These are phyloP conservation scores for Citrus sp. DNA, from an alignment of 345 rosid species.

Conservation along the genomic window DNA sequence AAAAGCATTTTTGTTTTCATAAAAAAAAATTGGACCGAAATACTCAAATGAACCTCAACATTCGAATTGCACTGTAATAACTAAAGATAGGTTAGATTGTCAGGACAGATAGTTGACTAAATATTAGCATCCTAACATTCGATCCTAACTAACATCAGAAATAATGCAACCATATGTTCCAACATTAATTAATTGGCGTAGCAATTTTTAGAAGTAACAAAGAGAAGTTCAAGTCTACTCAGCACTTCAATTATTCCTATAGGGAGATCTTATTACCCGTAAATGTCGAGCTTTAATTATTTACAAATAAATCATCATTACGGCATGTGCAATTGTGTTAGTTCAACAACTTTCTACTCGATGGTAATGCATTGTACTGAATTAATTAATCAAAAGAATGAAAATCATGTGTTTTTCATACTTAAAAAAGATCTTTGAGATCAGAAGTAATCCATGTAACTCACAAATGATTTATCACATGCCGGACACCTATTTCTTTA, in stretches of 20 bases:
- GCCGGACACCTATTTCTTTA: conserved; percentile 2
- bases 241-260: background rate
- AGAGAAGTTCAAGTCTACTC: background rate
- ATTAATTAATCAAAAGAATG: conserved; percentile 1
- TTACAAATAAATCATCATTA: conserved; percentile 14
- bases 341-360: conserved; percentile 14
- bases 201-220: background rate
- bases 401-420: background rate
- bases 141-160: no score
- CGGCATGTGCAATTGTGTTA: conserved; percentile 17
- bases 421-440: background rate
- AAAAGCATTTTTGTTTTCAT: no score
- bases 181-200: background rate
- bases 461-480: conserved; percentile 23
- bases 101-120: no score
- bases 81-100: no score
- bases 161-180: background rate
- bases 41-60: no score
- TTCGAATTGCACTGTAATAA: no score
- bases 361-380: background rate
- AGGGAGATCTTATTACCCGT: background rate
- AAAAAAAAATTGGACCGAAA: no score
- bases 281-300: background rate
- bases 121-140: no score
- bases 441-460: background rate